Conservation (phyloP, 1,139 yeast genomes). For the Zhuliangozyma blackwelliae region DNA sequence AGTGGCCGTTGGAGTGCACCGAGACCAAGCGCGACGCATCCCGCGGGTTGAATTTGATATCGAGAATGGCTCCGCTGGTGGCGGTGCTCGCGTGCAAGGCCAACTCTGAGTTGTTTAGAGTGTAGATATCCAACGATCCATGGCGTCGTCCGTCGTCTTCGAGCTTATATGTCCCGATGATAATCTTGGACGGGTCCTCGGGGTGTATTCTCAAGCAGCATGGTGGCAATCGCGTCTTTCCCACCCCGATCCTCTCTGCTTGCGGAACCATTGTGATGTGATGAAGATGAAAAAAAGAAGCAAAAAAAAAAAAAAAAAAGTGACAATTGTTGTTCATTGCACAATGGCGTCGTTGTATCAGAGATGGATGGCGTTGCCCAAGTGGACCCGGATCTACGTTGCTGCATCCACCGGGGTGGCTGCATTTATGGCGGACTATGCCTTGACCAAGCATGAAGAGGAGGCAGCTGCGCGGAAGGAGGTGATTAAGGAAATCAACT, state of each 20-base stretch:
- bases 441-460: conserved; percentile 44
- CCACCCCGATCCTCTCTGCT: conserved; percentile 18
- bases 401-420: conserved; percentile 51
- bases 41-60: conserved; percentile 60
- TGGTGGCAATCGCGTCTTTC: conserved; percentile 65
- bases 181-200: conserved; percentile 37
- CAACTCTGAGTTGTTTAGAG: conserved; percentile 14
- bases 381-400: conserved; percentile 47
- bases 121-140: conserved; percentile 71
- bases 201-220: conserved; percentile 71
- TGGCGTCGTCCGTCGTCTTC: conserved; percentile 53
- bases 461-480: conserved; percentile 26
- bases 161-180: conserved; percentile 78
- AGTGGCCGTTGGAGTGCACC: conserved; percentile 78
- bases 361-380: conserved; percentile 50
- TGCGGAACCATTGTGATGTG: conserved; percentile 4
- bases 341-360: conserved; percentile 22
- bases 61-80: conserved; percentile 64
- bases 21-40: conserved; percentile 48
- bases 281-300: no score
- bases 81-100: conserved; percentile 6
- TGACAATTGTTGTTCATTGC: not conserved
- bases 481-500: not conserved
- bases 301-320: no score
- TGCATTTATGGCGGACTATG: conserved; percentile 50